Evolutionary conservation across 768 basidiomycete species (phyloP), one percentile per base, ranked within the genome.

Genomic region (Sporobolomyces pararoseus): DNA sequence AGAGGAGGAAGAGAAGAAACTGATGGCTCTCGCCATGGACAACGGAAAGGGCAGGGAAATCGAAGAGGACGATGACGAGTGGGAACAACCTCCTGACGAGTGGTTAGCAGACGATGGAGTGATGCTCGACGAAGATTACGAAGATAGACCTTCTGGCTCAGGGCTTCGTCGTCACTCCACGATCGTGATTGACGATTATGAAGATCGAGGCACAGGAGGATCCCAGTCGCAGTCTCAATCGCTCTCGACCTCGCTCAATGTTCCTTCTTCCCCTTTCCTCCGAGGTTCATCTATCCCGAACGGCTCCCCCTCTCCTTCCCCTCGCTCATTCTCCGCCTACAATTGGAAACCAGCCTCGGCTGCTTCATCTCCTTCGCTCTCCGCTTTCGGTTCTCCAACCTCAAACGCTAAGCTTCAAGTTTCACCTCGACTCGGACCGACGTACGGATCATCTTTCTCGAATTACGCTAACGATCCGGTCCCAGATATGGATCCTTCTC

Each of bases 401-500:
- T 29, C 52, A 16, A 31, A 67, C 52, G 59, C 46, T 31, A 73
- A 69, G 27, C 34, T 73, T 0, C 72, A 73, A 14, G 25, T 73
- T 27, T 69, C 67, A 10, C 72, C 72, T 4, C 59, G 72, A 2
- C 61, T 73, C 21, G 72, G 72, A 0, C 72, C 72, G 39, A 69
- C 67, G 3, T 73, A 73, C 46, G 67, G 72, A 7, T 50, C 44
- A n/a, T 29, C 37, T 2, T 53, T 34, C 37, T 55, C 61, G 32
- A 21, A 9, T 2, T 51, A 25, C 37, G 12, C 14, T 3, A 61
- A 50, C 66, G 66, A 68, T 19, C 17, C 49, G 1, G 55, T 68
- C 10, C 72, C 67, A 4, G 72, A 73, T 37, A 73, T 73, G 72
- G 57, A 55, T 25, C 64, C 64, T 4, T 53, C 51, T 5, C 14